phyloP scores from a whole-genome alignment of 2,329 filamentous ascomycete genomes.

The Zymoseptoria brevis region DNA sequence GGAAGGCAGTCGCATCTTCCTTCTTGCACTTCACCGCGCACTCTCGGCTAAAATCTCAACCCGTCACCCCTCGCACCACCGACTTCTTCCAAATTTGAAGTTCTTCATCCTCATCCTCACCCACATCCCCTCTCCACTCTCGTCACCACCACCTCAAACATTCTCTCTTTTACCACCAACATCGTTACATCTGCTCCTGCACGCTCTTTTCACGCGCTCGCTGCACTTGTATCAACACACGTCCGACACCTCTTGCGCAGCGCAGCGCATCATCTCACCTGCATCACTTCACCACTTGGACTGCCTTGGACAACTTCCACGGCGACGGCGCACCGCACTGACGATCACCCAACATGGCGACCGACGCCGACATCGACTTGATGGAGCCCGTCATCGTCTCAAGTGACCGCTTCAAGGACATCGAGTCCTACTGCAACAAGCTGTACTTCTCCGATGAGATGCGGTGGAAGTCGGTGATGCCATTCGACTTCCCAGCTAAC shows the following conservation, averaged over 20 bases:
- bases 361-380: neutral
- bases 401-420: slow-evolving; percentile 23
- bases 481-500: slow-evolving; percentile 27
- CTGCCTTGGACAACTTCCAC: neutral
- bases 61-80: neutral
- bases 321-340: neutral
- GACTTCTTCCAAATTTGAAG: neutral
- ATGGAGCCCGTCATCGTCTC: slow-evolving; percentile 22
- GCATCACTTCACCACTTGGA: neutral
- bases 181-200: neutral
- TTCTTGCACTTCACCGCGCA: neutral
- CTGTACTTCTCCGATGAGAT: slow-evolving; percentile 19
- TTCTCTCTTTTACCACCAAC: neutral
- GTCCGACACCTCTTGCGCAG: neutral
- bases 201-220: neutral
- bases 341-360: slow-evolving; percentile 10
- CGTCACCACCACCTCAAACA: neutral
- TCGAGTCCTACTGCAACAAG: slow-evolving; percentile 23
- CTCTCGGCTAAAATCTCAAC: neutral
- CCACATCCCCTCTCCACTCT: neutral
- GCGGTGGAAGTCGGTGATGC: slow-evolving; percentile 25
- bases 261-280: neutral
- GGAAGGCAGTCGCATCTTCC: neutral
- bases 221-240: neutral
- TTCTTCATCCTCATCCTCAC: neutral